Conservation (phyloP, 2,329 filamentous ascomycete species). For the Hypoxylon sp. region DNA sequence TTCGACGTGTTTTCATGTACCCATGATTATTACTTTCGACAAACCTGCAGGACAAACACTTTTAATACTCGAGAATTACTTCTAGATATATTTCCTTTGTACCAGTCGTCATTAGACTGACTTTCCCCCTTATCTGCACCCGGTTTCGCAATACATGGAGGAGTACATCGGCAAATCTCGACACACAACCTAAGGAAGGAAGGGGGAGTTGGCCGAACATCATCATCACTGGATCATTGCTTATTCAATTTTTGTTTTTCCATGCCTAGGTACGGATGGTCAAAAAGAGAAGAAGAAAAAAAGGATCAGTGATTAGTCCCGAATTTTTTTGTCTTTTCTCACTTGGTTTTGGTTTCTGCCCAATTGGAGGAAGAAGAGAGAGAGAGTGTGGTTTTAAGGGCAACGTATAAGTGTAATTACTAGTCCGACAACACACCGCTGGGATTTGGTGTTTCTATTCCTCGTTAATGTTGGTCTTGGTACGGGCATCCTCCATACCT, state of each 20-base stretch:
- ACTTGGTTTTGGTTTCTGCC: conserved; percentile 9
- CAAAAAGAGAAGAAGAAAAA: no score
- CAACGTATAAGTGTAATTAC: conserved; percentile 26
- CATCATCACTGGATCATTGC: conserved; percentile 7
- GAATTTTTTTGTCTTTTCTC: conserved; percentile 25
- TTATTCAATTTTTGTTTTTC: background rate
- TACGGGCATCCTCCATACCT: conserved; percentile 3
- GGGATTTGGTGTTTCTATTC: conserved; percentile 10
- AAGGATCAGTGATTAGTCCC: no score
- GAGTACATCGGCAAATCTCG: conserved; percentile 23
- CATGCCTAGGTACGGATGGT: no score
- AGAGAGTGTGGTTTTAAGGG: conserved; percentile 3
- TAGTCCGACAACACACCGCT: conserved; percentile 8
- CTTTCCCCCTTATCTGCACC: conserved; percentile 19
- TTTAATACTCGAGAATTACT: conserved; percentile 20
- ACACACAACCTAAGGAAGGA: no score
- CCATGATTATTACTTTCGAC: conserved; percentile 1
- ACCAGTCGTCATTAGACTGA: conserved; percentile 28
- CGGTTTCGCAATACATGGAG: conserved; percentile 24
- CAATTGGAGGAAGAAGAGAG: no score
- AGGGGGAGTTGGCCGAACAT: conserved; percentile 12
- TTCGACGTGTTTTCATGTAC: no score
- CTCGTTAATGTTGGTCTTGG: background rate
- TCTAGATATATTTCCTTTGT: conserved; percentile 38
- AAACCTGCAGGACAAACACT: conserved; percentile 8